Base-by-base conservation (phyloP, 345 rosid genomes). In the Odontarrhena argentea region DNA sequence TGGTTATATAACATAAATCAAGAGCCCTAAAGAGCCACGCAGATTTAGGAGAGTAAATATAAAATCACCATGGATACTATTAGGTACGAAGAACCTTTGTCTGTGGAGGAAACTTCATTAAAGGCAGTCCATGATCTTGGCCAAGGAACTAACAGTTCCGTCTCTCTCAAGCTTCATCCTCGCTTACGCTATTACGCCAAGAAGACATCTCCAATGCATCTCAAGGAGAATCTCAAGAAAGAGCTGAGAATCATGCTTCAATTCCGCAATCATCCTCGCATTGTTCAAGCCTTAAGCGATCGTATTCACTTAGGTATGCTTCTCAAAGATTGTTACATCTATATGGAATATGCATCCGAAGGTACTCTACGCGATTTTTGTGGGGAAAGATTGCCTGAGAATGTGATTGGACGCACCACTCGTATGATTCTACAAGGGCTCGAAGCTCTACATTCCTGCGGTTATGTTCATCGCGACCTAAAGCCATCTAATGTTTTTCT, bases 371-470 rank as follows among this genome's bases (percentile, higher is more conserved):
- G 6, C 9, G n/a, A 8, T 32, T 34, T 3, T 0, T 1, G 13
- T 9, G 35, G 55, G 9, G n/a, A 24, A 10, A 4, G 51, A 34
- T 13, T 67, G 13, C 55, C 62, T n/a, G 71, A 67, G 37, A 3
- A 36, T 13, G 6, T 22, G 26, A 37, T 67, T 1, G 26, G 8
- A 45, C 36, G 55, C 1, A 1, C 45, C 3, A 38, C 63, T 12
- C 46, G 71, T 24, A 55, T 69, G 74, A 52, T 69, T 38, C 9
- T 69, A 50, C 46, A 60, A 59, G 53, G 74, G 24, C 74, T 69
- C 1, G 54, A 30, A 7, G 54, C 67, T 4, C 60, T 69, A 51
- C 74, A 60, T n/a, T 0, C 45, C 0, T 1, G 42, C 0, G 54
- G 54, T 1, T 51, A 42, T 4, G 74, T 60, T 40, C 73, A 68